Base-by-base conservation (phyloP, 2,329 filamentous ascomycete species). In the Colletotrichum acutatum region DNA sequence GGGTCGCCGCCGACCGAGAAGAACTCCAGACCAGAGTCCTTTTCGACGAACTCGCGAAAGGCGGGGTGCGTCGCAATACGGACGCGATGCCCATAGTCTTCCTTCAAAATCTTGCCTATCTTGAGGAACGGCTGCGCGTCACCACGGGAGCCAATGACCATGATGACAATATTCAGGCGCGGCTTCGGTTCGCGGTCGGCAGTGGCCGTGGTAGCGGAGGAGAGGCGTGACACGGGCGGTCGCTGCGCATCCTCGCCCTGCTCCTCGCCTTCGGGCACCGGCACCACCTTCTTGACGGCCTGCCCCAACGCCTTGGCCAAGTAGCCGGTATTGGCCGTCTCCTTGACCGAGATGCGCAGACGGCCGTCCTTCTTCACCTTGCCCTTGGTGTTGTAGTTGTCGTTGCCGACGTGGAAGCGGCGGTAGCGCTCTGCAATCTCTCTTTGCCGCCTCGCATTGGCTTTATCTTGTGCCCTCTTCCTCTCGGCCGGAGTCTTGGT, bases 61-160 rank as follows among this genome's bases (percentile, higher is more conserved):
- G 90, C 90, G 1, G 93, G 92, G 78, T 96, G 94, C 0, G 93
- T 95, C 1, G 94, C 94, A 62, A 96, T 91, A 19, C 94, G 88
- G 2, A 96, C 93, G 8, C 92, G 88, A 79, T 96, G 94, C 1
- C 92, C 92, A 75, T 93, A 91, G 58, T 91, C 84, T 66, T 94
- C 88, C 78, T 92, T 91, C 56, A 97, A 82, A 1, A 93, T 88
- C 81, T 93, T 92, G 24, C 92, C 93, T 61, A 97, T 88, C 76
- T 91, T 91, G 24, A 97, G 82, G 74, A 97, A 97, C 0, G 94
- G 94, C 78, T 97, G 94, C 2, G 93, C 92, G 78, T 97, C 94
- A 46, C 94, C 94, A 61, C 94, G 87, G 3, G 91, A 94, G 3
- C 94, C 94, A 76, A 96, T 95, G 7, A 96, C 92, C 89, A 95